A percentile compares a stretch with the other conserved stretches of the same genome.
Evolutionary conservation across 1,284 basidiomycete species (phyloP).

Genomic region (Mycena citricolor): DNA sequence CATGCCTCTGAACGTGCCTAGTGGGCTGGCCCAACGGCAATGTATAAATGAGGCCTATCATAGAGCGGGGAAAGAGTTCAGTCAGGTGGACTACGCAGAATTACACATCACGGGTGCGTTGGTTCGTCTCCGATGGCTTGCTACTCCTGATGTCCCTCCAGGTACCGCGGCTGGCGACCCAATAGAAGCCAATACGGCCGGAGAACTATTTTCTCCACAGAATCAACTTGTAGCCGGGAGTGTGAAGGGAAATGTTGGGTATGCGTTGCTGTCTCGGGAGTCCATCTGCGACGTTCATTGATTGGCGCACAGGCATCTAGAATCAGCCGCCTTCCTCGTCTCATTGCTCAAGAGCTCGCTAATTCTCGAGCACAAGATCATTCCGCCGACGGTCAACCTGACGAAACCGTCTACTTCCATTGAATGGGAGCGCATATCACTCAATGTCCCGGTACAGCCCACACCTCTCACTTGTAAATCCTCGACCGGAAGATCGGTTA

Average conservation of each 20-base stretch:
- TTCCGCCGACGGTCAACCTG: constrained; percentile 44
- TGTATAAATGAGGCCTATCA: constrained; percentile 1
- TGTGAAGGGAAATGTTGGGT: constrained; percentile 50
- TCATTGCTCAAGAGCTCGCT: constrained; percentile 42
- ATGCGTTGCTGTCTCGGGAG: constrained; percentile 16
- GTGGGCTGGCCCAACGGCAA: not conserved
- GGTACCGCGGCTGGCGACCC: constrained; percentile 52
- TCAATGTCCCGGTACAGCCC: not conserved
- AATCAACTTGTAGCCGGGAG: constrained; percentile 39
- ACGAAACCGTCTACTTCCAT: constrained; percentile 35
- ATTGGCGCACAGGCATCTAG: constrained; percentile 35
- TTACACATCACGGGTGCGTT: too few relatives aligned
- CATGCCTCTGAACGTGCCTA: constrained; percentile 1
- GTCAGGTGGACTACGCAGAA: too few relatives aligned
- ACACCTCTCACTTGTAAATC: constrained; percentile 5
- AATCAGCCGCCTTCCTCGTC: constrained; percentile 42
- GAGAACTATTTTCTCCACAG: constrained; percentile 33
- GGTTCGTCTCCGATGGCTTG: too few relatives aligned
- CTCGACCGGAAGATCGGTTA: constrained; percentile 3
- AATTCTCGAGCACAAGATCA: constrained; percentile 34
- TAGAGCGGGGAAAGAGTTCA: too few relatives aligned
- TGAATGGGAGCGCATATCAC: constrained; percentile 36
- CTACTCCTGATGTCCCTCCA: too few relatives aligned
- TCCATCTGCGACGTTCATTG: constrained; percentile 6
- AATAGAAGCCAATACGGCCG: constrained; percentile 49